phyloP scores from a whole-genome alignment of 306 rosid species.

The Psophocarpus tetragonolobus region DNA sequence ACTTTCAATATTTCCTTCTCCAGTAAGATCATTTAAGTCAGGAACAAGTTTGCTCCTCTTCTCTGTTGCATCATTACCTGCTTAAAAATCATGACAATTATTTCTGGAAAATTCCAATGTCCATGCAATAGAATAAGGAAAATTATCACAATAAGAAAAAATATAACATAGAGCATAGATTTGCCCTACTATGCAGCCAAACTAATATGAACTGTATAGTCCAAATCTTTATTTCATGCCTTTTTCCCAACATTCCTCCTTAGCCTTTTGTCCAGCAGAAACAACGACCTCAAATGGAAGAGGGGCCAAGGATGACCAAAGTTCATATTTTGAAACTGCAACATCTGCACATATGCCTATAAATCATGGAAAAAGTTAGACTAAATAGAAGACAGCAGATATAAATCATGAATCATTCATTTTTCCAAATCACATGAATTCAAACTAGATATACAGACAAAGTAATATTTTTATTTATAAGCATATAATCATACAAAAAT shows the following conservation, averaged over 20 bases:
- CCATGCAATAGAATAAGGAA: not conserved
- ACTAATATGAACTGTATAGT: slow-evolving; percentile 30
- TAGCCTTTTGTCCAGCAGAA: slow-evolving; percentile 98
- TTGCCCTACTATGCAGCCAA: slow-evolving; percentile 27
- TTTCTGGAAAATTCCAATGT: slow-evolving; percentile 18
- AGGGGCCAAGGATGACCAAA: slow-evolving; percentile 97
- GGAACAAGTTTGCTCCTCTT: slow-evolving; percentile 68
- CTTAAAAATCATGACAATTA: slow-evolving; percentile 37
- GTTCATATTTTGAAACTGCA: slow-evolving; percentile 84
- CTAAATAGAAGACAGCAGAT: slow-evolving; percentile 25
- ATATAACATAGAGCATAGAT: slow-evolving; percentile 18
- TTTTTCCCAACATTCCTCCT: slow-evolving; percentile 88
- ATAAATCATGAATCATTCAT: not conserved
- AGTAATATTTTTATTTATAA: slow-evolving; percentile 1
- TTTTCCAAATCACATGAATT: slow-evolving; percentile 27
- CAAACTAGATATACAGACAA: slow-evolving; percentile 28
- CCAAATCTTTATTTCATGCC: slow-evolving; percentile 52
- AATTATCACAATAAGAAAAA: slow-evolving; percentile 15
- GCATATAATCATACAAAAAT: slow-evolving; percentile 14
- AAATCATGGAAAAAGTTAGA: slow-evolving; percentile 44
- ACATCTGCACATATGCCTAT: slow-evolving; percentile 90
- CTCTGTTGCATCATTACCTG: slow-evolving; percentile 74
- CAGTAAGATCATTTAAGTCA: slow-evolving; percentile 84
- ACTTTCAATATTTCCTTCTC: slow-evolving; percentile 96
- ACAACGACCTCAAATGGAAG: slow-evolving; percentile 97